A percentile compares a stretch with the other conserved stretches of the same genome.
These are phyloP conservation scores for Abrus pulchellus DNA, from an alignment of 306 rosid species.

Conservation along the genomic window DNA sequence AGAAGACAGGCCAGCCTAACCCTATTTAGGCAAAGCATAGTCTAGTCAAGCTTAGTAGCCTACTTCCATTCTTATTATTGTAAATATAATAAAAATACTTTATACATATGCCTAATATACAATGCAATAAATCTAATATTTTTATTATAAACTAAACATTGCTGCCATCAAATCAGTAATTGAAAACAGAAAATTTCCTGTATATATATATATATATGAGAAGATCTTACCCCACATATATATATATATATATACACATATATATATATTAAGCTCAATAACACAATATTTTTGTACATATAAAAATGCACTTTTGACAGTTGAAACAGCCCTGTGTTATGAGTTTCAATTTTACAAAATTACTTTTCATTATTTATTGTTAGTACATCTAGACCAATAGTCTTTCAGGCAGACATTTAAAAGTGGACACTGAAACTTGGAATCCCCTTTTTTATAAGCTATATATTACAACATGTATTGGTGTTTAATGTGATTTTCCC, in stretches of 20 bases:
- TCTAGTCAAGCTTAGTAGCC: background rate
- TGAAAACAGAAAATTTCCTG: background rate
- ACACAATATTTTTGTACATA: background rate
- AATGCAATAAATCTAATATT: background rate
- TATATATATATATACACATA: too few species aligned
- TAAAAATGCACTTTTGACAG: constrained; percentile 1
- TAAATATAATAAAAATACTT: background rate
- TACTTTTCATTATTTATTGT: background rate
- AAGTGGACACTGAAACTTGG: constrained; percentile 6
- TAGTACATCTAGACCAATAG: background rate
- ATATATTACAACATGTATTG: background rate
- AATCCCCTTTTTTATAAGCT: background rate
- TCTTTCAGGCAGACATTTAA: constrained; percentile 6
- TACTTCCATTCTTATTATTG: background rate
- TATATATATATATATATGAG: background rate
- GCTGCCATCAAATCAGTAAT: background rate
- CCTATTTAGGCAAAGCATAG: constrained; percentile 1
- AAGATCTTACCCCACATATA: too few species aligned
- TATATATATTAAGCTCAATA: background rate
- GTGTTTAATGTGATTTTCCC: background rate
- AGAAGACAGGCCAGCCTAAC: background rate
- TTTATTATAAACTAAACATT: background rate
- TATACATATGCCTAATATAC: background rate
- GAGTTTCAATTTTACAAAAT: constrained; percentile 29
- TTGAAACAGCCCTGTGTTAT: constrained; percentile 2